Conservation (phyloP, 305 asterid species). For the Withania somnifera region DNA sequence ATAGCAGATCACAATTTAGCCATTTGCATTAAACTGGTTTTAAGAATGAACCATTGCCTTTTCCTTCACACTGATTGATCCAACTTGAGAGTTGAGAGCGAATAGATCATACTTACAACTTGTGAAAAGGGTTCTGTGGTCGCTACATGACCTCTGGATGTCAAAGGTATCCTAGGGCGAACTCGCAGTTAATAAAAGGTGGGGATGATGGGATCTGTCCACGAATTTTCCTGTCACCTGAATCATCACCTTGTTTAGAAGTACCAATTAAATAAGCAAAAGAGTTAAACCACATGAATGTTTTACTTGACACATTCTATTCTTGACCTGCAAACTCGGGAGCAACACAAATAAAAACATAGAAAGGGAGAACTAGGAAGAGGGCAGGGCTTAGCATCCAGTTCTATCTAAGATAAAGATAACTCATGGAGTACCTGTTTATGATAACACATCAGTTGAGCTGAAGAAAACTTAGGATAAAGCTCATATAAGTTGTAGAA, state of each 20-base stretch:
- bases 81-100: neutral
- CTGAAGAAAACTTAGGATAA: neutral
- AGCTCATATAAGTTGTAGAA: neutral
- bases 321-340: neutral
- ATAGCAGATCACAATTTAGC: neutral
- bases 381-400: neutral
- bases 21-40: neutral
- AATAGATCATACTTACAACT: neutral
- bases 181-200: neutral
- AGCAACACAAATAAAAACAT: neutral
- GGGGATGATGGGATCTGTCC: neutral
- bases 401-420: neutral
- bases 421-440: neutral
- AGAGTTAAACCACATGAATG: neutral
- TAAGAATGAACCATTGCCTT: neutral
- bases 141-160: neutral
- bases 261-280: neutral
- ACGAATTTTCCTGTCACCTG: neutral
- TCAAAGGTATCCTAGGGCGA: neutral
- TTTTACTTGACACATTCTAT: neutral
- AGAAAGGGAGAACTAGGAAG: neutral
- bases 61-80: neutral
- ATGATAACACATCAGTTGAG: neutral
- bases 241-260: neutral
- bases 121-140: neutral